Base-by-base conservation (phyloP, 202 grass and related monocot genomes). In the Schoenoplectus triqueter region DNA sequence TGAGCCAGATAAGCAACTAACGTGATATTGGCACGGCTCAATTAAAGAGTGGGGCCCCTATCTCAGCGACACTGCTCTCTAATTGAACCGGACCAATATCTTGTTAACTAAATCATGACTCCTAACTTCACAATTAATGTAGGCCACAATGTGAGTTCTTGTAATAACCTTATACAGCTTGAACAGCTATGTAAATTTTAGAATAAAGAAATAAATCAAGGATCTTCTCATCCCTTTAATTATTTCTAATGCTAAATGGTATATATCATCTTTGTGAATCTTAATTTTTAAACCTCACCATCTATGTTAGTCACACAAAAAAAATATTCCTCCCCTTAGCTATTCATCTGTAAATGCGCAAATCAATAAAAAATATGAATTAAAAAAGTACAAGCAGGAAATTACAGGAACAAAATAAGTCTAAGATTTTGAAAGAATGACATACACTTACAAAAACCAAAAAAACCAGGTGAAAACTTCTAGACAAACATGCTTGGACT, bases 1-100 rank as follows among this genome's bases (percentile, higher is more conserved):
- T 11, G 18, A 3, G 19, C 39, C 71, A 4, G 7, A 80, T 63
- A 7, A 79, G 55, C 55, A 72, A 78, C 14, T n/a, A 60, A 88
- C 88, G 92, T 92, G 92, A 94, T 94, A 94, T 94, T 94, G 92
- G 92, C 92, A 94, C 92, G 92, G 92, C 92, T 94, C 92, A 94
- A 92, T 90, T 85, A 85, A 94, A 94, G 90, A 86, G 86, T 72
- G 78, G 92, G 86, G 60, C 86, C 79, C 86, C 76, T 15, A 80
- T 6, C 2, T 81, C 66, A 10, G 88, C 73, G 88, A 73, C 67
- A 11, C 88, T 81, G 62, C 88, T 90, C 86, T 94, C 92, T 92
- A 89, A 92, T 94, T 94, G 92, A 94, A 94, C 92, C 90, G 92
- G 85, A 11, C 66, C 88, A 94, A 94, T 90, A 94, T 92, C 92